A percentile compares a stretch with the other conserved stretches of the same genome.
Conservation (phyloP, 1,284 basidiomycete species). For the Xerocomus nothofagi region DNA sequence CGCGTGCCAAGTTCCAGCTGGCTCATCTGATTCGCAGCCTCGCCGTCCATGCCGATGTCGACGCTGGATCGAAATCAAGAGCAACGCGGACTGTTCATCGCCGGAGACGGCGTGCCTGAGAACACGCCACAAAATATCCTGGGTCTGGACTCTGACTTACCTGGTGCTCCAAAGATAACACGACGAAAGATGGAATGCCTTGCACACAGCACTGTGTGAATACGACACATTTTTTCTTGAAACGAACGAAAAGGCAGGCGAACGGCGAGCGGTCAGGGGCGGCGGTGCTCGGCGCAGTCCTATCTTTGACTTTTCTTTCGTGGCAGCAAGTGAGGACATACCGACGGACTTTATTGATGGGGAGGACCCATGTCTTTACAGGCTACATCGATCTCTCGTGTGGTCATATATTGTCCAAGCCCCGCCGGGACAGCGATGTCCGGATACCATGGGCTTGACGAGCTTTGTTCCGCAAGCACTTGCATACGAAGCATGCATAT, state of each 20-base stretch:
- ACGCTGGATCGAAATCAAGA: slow-evolving; percentile 45
- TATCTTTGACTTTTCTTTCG: neutral
- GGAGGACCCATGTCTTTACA: too few relatives aligned
- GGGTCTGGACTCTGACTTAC: neutral
- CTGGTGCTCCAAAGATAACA: slow-evolving; percentile 7
- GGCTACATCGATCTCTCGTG: neutral
- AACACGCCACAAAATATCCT: neutral
- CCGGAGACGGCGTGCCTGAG: slow-evolving; percentile 1
- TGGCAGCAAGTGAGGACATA: too few relatives aligned
- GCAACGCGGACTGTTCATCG: slow-evolving; percentile 15
- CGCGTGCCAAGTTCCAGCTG: slow-evolving; percentile 36
- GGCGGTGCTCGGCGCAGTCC: neutral
- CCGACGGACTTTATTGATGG: neutral
- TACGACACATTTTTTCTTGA: neutral
- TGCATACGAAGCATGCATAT: too few relatives aligned
- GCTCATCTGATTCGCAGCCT: slow-evolving; percentile 43
- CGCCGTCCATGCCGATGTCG: slow-evolving; percentile 38
- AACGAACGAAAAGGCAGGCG: neutral
- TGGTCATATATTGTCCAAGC: neutral
- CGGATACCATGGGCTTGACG: too few relatives aligned
- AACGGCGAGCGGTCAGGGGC: neutral
- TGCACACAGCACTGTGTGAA: neutral
- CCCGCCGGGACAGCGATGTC: too few relatives aligned
- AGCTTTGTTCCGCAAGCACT: neutral
- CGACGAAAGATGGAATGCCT: slow-evolving; percentile 1